Conservation (phyloP, 2,329 filamentous ascomycete genomes). For the Colletotrichum horii region DNA sequence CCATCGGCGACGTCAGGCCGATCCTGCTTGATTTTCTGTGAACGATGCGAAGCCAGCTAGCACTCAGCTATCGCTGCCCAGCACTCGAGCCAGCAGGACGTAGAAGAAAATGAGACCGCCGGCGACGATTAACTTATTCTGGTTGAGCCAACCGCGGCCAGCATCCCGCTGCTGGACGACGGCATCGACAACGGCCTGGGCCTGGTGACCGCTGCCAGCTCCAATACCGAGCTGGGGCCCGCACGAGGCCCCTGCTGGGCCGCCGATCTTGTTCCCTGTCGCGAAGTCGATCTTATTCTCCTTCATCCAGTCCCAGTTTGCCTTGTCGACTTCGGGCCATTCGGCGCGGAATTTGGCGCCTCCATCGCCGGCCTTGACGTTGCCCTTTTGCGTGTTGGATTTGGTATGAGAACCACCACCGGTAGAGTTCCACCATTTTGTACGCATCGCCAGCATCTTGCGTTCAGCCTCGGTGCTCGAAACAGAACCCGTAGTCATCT, state of each 20-base stretch:
- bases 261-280: constrained; percentile 72
- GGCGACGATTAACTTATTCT: constrained; percentile 78
- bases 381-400: constrained; percentile 66
- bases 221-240: constrained; percentile 62
- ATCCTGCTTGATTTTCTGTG: not conserved
- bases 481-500: constrained; percentile 96
- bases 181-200: constrained; percentile 77
- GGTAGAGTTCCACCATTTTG: constrained; percentile 96
- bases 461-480: constrained; percentile 79
- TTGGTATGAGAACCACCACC: constrained; percentile 78
- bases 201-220: constrained; percentile 66
- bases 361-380: constrained; percentile 90
- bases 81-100: constrained; percentile 78
- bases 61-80: constrained; percentile 53
- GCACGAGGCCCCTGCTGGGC: constrained; percentile 47
- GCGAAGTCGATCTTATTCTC: constrained; percentile 78
- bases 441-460: constrained; percentile 75
- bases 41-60: not conserved
- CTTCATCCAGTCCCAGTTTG: constrained; percentile 93
- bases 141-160: constrained; percentile 80
- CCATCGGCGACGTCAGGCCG: not conserved
- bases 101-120: constrained; percentile 79
- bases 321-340: constrained; percentile 87
- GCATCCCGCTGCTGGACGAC: constrained; percentile 78
- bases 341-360: constrained; percentile 88